A percentile compares a stretch with the other conserved stretches of the same genome.
Conservation (phyloP, 2,329 filamentous ascomycete genomes). For the Calonectria pseudoreteaudii region DNA sequence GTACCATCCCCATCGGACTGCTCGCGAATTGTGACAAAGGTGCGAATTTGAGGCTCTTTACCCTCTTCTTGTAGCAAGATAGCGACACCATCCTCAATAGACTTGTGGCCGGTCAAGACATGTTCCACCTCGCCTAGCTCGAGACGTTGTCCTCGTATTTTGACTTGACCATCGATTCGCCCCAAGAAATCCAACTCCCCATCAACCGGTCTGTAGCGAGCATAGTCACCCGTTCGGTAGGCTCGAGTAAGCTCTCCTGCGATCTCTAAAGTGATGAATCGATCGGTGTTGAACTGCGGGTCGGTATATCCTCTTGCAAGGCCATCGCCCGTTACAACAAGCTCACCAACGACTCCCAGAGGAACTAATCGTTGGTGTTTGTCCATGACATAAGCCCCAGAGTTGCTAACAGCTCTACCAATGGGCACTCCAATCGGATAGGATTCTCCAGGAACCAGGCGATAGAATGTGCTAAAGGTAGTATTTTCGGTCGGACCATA, state of each 20-base stretch:
- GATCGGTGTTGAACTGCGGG: neutral
- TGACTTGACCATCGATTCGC: no score
- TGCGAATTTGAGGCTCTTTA: constrained; percentile 7
- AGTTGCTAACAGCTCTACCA: neutral
- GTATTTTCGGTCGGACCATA: neutral
- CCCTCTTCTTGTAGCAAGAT: constrained; percentile 4
- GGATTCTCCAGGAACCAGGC: neutral
- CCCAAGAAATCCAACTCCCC: no score
- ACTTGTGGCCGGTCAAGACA: constrained; percentile 26
- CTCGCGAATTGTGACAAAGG: constrained; percentile 13
- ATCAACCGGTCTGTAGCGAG: constrained; percentile 51
- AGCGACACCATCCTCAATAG: neutral
- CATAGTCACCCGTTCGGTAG: constrained; percentile 62
- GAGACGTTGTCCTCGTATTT: no score
- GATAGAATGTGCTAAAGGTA: neutral
- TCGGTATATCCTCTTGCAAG: neutral
- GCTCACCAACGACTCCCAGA: neutral
- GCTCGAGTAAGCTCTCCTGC: neutral
- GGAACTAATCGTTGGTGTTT: neutral
- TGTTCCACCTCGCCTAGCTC: no score
- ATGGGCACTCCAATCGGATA: neutral
- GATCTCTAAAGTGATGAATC: neutral
- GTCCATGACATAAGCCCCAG: neutral
- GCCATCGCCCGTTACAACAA: neutral
- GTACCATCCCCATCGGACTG: no score